These are phyloP conservation scores for Parietaria judaica DNA, from an alignment of 306 rosid species.

Conservation along the genomic window DNA sequence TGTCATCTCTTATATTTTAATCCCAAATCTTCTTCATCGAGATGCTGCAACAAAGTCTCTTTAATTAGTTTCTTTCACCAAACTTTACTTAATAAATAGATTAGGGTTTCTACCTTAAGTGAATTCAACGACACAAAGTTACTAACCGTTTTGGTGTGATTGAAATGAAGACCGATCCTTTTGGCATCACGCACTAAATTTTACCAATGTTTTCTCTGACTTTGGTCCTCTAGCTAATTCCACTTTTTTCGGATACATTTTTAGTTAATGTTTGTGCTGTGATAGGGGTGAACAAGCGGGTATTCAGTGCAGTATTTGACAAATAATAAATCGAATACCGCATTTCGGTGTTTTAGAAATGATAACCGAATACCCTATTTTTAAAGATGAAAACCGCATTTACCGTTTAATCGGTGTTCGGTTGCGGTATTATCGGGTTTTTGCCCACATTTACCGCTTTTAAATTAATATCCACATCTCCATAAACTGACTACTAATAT, in stretches of 20 bases:
- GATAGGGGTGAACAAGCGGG: too few relatives aligned
- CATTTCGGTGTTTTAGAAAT: too few relatives aligned
- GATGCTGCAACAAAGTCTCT: not conserved
- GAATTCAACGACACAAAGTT: not conserved
- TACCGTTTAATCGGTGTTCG: too few relatives aligned
- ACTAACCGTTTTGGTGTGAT: not conserved
- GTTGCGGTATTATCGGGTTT: too few relatives aligned
- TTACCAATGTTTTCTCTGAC: not conserved
- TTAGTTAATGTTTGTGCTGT: not conserved
- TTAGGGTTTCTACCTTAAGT: too few relatives aligned
- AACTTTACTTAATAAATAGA: not conserved
- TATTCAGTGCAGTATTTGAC: too few relatives aligned
- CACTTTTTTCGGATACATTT: not conserved
- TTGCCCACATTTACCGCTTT: too few relatives aligned
- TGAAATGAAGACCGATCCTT: not conserved
- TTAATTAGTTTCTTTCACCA: not conserved
- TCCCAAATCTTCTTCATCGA: not conserved
- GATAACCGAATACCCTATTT: too few relatives aligned
- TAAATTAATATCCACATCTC: too few relatives aligned
- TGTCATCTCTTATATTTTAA: conserved; percentile 4
- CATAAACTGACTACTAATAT: too few relatives aligned
- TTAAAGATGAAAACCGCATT: too few relatives aligned
- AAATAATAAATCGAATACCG: too few relatives aligned
- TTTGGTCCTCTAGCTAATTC: not conserved
- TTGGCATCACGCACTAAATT: not conserved